Conservation (phyloP, 208 protist genomes). For the Acanthamoeba healyi region DNA sequence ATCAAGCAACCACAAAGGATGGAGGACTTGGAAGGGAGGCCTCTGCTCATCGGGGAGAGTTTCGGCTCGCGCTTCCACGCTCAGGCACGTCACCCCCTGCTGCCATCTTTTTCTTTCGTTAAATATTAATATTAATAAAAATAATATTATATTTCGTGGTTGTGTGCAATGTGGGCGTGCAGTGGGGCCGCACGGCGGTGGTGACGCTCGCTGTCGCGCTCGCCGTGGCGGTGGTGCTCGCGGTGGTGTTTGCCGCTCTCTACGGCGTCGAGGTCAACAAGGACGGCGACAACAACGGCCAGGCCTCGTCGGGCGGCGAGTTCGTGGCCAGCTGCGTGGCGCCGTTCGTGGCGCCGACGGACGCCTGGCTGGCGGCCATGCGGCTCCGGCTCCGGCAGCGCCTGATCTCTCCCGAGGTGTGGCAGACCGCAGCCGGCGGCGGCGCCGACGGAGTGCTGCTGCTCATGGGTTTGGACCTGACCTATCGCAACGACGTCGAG, state of each 20-base stretch:
- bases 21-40: constrained; percentile 30
- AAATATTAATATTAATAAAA: background rate
- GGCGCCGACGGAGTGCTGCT: constrained; percentile 10
- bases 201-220: background rate
- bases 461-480: constrained; percentile 4
- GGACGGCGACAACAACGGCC: background rate
- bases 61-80: background rate
- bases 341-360: constrained; percentile 17
- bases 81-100: background rate
- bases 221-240: background rate
- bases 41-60: background rate
- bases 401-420: background rate
- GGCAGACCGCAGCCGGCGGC: constrained; percentile 30
- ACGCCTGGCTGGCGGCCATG: constrained; percentile 61
- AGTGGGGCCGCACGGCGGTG: constrained; percentile 50
- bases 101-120: background rate
- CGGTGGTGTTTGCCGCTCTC: constrained; percentile 32
- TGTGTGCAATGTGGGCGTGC: too few species aligned
- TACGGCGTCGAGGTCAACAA: constrained; percentile 33
- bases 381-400: constrained; percentile 3
- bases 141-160: background rate
- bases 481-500: constrained; percentile 69
- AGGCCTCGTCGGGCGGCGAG: background rate
- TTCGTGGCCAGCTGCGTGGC: constrained; percentile 54
- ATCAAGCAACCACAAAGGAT: background rate